Evolutionary conservation across 208 protist genomes (phyloP), one percentile per base, ranked within the genome.

Genomic region (Porcisia hertigi): DNA sequence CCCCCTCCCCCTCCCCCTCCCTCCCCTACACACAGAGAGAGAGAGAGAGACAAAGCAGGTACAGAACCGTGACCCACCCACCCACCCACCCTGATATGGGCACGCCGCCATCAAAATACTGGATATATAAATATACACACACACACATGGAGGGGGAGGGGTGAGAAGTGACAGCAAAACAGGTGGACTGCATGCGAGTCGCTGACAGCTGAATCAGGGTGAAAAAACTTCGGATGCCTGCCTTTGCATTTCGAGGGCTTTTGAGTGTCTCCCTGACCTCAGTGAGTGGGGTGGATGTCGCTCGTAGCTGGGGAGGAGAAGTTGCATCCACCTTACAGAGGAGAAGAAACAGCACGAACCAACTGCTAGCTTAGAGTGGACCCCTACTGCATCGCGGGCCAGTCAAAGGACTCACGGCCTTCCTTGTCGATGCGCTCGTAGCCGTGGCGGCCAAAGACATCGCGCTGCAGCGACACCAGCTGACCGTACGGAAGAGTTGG

Each of bases 391-490:
- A 97, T 81, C 73, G 89, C 87, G 14, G 91, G 91, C 93, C 93
- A 97, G 41, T 86, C 67, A 75, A 91, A 92, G 43, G 83, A 92
- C 70, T 97, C 91, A 73, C 80, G 77, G 36, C 93, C 93, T 53
- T 92, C 89, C 77, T 88, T 91, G 83, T 97, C 93, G 16, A 96
- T 47, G 36, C 93, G 88, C 80, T 97, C 93, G 79, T 93, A 97
- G 69, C 93, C 93, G 83, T 97, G 93, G 69, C 93, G 93, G 67
- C 93, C 93, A 77, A 97, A 97, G 41, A 97, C 88, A 81, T 97
- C 93, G 43, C 93, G 88, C 86, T 97, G 93, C 76, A 97, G 85
- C n/a, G 93, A 97, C 64, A 97, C 93, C 67, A 97, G 80, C 85
- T 97, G 93, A 41, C 90, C 93, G 77, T 96, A 97, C 30, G 66